Conservation (phyloP, 805 yeast species). For the Myxozyma vanderwaltii region DNA sequence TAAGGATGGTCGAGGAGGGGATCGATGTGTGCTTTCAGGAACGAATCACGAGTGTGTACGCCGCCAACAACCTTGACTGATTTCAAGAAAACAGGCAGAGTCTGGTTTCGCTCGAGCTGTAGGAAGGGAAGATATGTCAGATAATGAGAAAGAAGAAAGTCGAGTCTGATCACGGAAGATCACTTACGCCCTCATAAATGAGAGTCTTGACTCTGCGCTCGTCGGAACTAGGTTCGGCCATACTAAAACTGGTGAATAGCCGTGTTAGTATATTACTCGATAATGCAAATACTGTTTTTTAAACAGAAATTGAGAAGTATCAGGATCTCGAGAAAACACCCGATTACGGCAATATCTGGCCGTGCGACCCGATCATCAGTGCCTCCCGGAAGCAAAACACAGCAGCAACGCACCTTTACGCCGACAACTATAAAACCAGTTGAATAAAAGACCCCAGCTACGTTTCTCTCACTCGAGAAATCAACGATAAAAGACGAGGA, state of each 20-base stretch:
- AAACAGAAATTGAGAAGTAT: too few relatives aligned
- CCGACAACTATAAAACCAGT: too few relatives aligned
- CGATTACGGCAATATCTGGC: too few relatives aligned
- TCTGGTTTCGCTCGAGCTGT: conserved; percentile 36
- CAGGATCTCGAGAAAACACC: too few relatives aligned
- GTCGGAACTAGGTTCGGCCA: conserved; percentile 7
- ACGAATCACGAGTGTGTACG: conserved; percentile 35
- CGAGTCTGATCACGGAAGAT: neutral
- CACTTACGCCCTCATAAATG: conserved; percentile 22
- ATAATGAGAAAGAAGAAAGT: neutral
- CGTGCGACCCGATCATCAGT: too few relatives aligned
- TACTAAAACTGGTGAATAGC: neutral
- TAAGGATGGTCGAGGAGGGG: conserved; percentile 41
- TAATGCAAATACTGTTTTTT: too few relatives aligned
- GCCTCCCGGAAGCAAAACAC: too few relatives aligned
- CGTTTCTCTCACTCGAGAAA: too few relatives aligned
- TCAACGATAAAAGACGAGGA: too few relatives aligned
- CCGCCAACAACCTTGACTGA: conserved; percentile 42
- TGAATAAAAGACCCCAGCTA: too few relatives aligned
- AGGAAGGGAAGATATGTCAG: neutral
- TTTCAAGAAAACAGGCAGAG: conserved; percentile 38
- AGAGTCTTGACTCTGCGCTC: conserved; percentile 17
- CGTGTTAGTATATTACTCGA: too few relatives aligned
- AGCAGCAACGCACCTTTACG: too few relatives aligned
- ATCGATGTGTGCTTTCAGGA: conserved; percentile 40